Evolutionary conservation across 768 basidiomycete species (phyloP).

Genomic region (Roridomyces roridus): DNA sequence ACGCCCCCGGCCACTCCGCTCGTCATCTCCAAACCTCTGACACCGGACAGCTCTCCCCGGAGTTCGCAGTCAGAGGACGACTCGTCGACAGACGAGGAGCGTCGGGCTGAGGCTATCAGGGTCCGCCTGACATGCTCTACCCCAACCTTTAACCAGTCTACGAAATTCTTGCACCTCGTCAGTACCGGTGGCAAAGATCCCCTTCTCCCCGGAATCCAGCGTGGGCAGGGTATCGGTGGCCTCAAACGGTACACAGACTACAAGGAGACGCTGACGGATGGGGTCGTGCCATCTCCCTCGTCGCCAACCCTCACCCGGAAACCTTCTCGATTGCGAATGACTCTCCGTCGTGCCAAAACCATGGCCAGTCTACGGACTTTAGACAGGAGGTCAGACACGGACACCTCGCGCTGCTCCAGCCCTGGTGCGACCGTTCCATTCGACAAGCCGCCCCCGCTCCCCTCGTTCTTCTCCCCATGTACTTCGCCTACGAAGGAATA

Average conservation of each 20-base stretch:
- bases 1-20: not conserved
- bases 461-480: conserved; percentile 9
- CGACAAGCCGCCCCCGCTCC: conserved; percentile 7
- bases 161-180: conserved; percentile 3
- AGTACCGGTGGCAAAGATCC: conserved; percentile 1
- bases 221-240: not conserved
- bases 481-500: conserved; percentile 6
- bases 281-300: not conserved
- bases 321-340: conserved; percentile 6
- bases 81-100: not conserved
- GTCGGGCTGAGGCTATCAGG: not conserved
- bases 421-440: not conserved
- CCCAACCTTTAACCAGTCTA: conserved; percentile 18
- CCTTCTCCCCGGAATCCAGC: not conserved
- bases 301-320: conserved; percentile 2
- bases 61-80: not conserved
- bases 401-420: conserved; percentile 10
- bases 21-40: not conserved
- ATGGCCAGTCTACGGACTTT: conserved; percentile 11
- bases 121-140: conserved; percentile 10
- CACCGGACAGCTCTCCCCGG: not conserved
- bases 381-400: conserved; percentile 2
- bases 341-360: not conserved
- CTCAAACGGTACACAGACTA: too few relatives aligned
- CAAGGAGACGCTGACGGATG: not conserved